phyloP scores from a whole-genome alignment of 345 rosid genomes.

The Linum tenue region DNA sequence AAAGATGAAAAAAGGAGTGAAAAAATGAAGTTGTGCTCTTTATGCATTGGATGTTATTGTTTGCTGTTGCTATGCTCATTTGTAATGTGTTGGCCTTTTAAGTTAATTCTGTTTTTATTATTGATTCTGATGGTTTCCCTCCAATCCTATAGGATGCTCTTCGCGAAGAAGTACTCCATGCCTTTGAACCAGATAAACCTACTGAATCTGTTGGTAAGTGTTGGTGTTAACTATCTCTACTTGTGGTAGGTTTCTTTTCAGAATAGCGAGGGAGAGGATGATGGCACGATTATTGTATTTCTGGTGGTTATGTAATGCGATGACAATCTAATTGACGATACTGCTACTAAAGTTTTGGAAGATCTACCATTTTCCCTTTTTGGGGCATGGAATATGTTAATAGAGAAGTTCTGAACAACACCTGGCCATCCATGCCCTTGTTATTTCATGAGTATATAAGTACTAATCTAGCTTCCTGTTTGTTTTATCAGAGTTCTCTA shows the following conservation, averaged over 20 bases:
- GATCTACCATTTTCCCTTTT: not conserved
- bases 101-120: not conserved
- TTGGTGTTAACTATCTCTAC: not conserved
- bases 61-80: not conserved
- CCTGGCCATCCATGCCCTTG: too few species aligned
- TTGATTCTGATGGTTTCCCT: conserved; percentile 6
- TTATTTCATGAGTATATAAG: not conserved
- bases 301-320: too few species aligned
- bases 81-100: conserved; percentile 9
- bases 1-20: too few species aligned
- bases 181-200: conserved; percentile 44
- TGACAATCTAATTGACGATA: too few species aligned
- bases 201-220: conserved; percentile 49
- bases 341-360: not conserved
- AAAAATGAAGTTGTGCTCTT: not conserved
- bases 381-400: too few species aligned
- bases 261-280: not conserved
- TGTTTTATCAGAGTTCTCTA: conserved; percentile 35
- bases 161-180: conserved; percentile 36
- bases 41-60: not conserved
- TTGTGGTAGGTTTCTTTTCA: conserved; percentile 7
- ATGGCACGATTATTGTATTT: too few species aligned
- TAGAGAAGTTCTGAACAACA: too few species aligned
- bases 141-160: conserved; percentile 28
- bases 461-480: conserved; percentile 4